phyloP scores from a whole-genome alignment of 768 basidiomycete genomes.

The Rhodotorula babjevae region DNA sequence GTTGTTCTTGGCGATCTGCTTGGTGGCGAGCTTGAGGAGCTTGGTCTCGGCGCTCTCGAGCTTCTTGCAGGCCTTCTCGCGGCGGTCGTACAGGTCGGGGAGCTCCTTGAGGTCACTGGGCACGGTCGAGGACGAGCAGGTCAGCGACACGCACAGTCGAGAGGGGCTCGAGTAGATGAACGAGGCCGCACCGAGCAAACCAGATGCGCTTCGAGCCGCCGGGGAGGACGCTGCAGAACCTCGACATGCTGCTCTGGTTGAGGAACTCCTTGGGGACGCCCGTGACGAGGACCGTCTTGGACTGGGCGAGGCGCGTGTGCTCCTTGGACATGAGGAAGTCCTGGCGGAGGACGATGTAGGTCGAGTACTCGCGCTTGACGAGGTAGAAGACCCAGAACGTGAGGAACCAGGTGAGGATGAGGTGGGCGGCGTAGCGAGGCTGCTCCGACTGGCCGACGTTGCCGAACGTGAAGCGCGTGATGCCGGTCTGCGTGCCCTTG shows the following conservation, averaged over 20 bases:
- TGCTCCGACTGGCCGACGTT: slow-evolving; percentile 56
- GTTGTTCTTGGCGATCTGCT: slow-evolving; percentile 54
- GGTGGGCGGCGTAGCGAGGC: slow-evolving; percentile 67
- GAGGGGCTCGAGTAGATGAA: too few species aligned
- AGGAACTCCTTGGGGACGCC: slow-evolving; percentile 78
- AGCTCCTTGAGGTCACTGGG: slow-evolving; percentile 75
- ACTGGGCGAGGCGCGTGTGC: slow-evolving; percentile 74
- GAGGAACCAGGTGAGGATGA: slow-evolving; percentile 69
- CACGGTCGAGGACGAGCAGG: too few species aligned
- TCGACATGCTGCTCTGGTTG: slow-evolving; percentile 57
- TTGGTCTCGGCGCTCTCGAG: slow-evolving; percentile 81
- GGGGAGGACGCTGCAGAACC: slow-evolving; percentile 60
- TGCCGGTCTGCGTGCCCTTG: slow-evolving; percentile 53
- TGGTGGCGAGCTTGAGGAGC: slow-evolving; percentile 69
- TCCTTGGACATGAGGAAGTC: slow-evolving; percentile 67
- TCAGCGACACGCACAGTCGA: too few species aligned
- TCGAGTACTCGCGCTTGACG: slow-evolving; percentile 70
- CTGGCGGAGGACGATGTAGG: slow-evolving; percentile 76
- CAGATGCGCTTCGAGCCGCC: slow-evolving; percentile 87
- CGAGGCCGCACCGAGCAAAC: slow-evolving; percentile 66
- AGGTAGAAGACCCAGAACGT: slow-evolving; percentile 85
- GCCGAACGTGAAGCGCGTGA: slow-evolving; percentile 68
- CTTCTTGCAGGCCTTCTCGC: slow-evolving; percentile 65
- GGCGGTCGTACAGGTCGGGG: slow-evolving; percentile 73
- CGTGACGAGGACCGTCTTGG: slow-evolving; percentile 83